Evolutionary conservation across 768 basidiomycete species (phyloP), one percentile per base, ranked within the genome.

Genomic region (Pleurotus eryngii): DNA sequence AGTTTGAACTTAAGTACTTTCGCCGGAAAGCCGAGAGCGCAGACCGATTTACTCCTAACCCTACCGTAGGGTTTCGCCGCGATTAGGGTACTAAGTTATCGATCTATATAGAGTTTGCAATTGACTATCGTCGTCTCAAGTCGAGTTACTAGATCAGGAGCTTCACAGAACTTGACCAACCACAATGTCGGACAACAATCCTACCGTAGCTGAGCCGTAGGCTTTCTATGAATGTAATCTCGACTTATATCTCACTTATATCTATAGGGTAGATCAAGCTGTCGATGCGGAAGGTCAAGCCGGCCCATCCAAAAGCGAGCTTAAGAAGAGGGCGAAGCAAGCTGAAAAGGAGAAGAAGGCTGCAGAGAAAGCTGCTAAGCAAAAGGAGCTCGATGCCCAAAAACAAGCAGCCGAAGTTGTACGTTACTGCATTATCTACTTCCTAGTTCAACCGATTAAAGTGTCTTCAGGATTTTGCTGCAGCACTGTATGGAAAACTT

Each of bases 311-410:
- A 98, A 97, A 76, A 91, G 78, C 65, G 93, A 95, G 64, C 70
- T 93, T 58, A 98, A 98, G 79, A 95, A 93, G 74, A 84, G 86
- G 30, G 89, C 89, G 30, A 98, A 97, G 71, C 89, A 89, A 47
- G 88, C 86, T 11, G 92, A 95, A 74, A 98, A 98, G 63, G 90
- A 88, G 47, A 85, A 85, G 73, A 95, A 92, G 69, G 88, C 87
- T 5, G 90, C 90, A 43, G 94, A 95, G 70, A 89, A 87, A 64
- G 89, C 85, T 5, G 90, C 89, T 7, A 89, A 85, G 64, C 85
- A 90, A 62, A 79, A 85, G 46, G 92, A 91, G 62, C 79, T 86
- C 40, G 89, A 83, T 37, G 81, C 82, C 53, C 83, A 86, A 63
- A 77, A 83, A 60, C 82, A 82, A 30, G 85, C 83, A 26, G 77